Base-by-base conservation (phyloP, 176 grass and related monocot genomes). In the Pontederia crassipes region DNA sequence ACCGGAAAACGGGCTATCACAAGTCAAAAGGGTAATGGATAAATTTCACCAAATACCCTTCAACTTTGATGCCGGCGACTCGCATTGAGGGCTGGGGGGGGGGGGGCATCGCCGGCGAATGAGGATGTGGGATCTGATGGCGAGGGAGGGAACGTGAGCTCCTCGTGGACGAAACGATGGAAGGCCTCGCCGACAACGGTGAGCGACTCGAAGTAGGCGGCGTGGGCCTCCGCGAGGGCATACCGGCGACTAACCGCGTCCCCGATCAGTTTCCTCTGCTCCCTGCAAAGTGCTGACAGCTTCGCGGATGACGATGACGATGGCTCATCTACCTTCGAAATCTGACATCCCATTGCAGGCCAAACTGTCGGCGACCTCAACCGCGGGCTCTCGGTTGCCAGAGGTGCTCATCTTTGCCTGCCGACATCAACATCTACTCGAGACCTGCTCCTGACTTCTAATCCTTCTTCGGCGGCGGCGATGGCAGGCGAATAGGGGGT, bases 121-220 rank as follows among this genome's bases (percentile, higher is more conserved):
- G 65, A 98, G 82, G 48, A 89, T 68, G 11, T 81, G 85, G 49
- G 93, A 92, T 13, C 74, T 4, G 71, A 62, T 8, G 52, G 4
- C 17, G 32, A 70, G 20, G 54, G 45, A 4, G 80, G 48, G 6
- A 75, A 77, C 27, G 54, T 49, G 24, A 98, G 77, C 79, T 86
- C 87, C 55, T 72, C 60, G 10, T 45, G 73, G 13, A 72, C 84
- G 79, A 98, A 98, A 51, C 79, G 71, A 11, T 61, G 74, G 6
- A 98, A 71, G 56, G 82, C 76, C 53, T 73, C 84, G 4, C 93
- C 87, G 14, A 98, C 75, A 55, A 76, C 67, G 48, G 53, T 50
- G 16, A 98, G 71, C 0, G 81, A 77, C 62, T 68, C 77, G 74
- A 98, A 78, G 77, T 98, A 98, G 9, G 87, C 87, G 46, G 79